Percentiles rank a stretch among this genome's conserved stretches.
phyloP scores from a whole-genome alignment of 192 early-diverging fungal species.

The Chytriomyces sp. region DNA sequence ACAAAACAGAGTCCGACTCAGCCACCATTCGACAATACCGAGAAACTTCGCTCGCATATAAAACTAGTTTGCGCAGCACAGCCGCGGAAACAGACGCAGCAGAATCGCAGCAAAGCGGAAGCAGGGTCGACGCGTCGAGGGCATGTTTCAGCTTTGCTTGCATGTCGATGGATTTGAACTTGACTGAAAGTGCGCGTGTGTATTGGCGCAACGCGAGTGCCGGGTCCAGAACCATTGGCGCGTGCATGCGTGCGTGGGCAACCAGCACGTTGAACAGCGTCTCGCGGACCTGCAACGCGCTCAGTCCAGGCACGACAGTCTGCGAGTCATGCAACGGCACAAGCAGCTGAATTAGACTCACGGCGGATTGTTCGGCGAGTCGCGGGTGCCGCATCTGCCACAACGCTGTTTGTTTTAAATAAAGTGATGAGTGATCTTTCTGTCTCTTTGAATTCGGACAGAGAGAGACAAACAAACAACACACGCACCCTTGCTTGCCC shows the following conservation, averaged over 20 bases:
- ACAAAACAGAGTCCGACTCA: too few relatives aligned
- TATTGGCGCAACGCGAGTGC: background rate
- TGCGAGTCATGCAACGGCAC: background rate
- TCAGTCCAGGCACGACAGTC: background rate
- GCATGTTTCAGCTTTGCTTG: background rate
- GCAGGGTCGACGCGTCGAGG: background rate
- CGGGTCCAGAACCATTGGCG: background rate
- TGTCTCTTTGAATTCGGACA: background rate
- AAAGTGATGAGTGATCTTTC: background rate
- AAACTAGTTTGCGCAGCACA: background rate
- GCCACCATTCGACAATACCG: too few relatives aligned
- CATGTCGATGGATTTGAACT: conserved; percentile 19
- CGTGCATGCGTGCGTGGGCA: conserved; percentile 2
- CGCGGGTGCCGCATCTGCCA: conserved; percentile 15
- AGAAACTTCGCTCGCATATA: conserved; percentile 12
- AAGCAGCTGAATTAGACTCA: conserved; percentile 5
- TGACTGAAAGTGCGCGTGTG: background rate
- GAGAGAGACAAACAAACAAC: background rate
- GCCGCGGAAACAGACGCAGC: background rate
- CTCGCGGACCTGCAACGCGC: conserved; percentile 11
- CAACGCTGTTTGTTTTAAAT: background rate
- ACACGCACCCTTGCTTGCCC: conserved; percentile 1
- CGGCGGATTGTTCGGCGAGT: background rate
- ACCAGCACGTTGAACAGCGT: conserved; percentile 14
- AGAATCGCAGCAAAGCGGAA: background rate